Evolutionary conservation across 2,329 filamentous ascomycete genomes (phyloP), one percentile per base, ranked within the genome.

Genomic region (Septoria petroselini): DNA sequence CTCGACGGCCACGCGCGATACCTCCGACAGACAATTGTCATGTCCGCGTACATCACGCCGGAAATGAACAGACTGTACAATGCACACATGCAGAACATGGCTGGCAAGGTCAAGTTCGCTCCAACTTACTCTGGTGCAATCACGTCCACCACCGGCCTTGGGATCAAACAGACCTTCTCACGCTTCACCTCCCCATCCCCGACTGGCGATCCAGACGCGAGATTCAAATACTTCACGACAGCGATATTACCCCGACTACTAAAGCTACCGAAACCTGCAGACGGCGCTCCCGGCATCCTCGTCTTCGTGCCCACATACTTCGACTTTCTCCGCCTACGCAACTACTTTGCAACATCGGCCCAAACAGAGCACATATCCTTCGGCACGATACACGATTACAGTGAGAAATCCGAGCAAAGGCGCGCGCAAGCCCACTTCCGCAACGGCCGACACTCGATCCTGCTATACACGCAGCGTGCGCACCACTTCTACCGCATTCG

Each of bases 401-500:
- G 87, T 0, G 81, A 86, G 38, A 75, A 85, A 6, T 79, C 83
- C 6, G 89, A 95, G 57, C 85, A 90, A 23, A 85, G 88, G 34
- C 83, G 91, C 31, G 89, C 91, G 7, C 79, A 91, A 18, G 91
- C 87, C 9, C 88, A 96, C 66, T 97, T 98, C 70, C 73, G 89
- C 57, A 86, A 76, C 31, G 93, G 91, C 4, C 79, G 90, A 12
- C 87, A 96, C 66, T 82, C 82, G 15, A 79, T 97, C 14, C 71
- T 98, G 31, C 75, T 98, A 12, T 98, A 97, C 71, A 94, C 91
- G 1, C 91, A 95, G 68, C 84, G 93, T 52, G 88, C 91, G n/a
- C 93, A 98, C 70, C 93, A 98, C 70, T 97, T 97, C 76, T 83
- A 89, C 41, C 80, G 93, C n/a, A 90, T 93, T 65, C 80, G 81